Evolutionary conservation across 2,329 filamentous ascomycete genomes (phyloP).

Genomic region (Epicoccum sorghinum): DNA sequence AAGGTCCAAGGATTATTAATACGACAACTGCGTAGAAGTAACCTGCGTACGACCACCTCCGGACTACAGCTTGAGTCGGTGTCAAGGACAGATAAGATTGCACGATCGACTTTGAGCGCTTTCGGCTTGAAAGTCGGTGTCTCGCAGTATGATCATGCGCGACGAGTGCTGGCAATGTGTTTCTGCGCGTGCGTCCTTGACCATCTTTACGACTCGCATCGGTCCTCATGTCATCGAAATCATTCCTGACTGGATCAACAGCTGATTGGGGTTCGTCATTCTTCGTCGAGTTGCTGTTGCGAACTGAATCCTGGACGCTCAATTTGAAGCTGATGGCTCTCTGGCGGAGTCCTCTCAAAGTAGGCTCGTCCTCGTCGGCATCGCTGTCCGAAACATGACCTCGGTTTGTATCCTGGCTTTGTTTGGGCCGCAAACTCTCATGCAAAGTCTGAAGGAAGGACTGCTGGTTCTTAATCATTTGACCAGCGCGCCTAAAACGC

Average conservation of each 20-base stretch:
- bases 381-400: slow-evolving; percentile 49
- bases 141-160: slow-evolving; percentile 29
- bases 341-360: slow-evolving; percentile 25
- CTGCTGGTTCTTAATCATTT: slow-evolving; percentile 51
- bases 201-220: slow-evolving; percentile 5
- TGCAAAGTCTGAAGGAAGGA: slow-evolving; percentile 52
- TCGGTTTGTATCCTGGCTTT: slow-evolving; percentile 26
- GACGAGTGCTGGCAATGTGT: slow-evolving; percentile 40
- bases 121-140: slow-evolving; percentile 30
- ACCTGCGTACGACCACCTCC: slow-evolving; percentile 83
- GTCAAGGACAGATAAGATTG: slow-evolving; percentile 82
- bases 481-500: slow-evolving; percentile 73
- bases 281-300: slow-evolving; percentile 17
- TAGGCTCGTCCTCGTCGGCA: slow-evolving; percentile 52
- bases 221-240: slow-evolving; percentile 17
- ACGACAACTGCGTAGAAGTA: slow-evolving; percentile 76
- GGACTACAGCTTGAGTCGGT: slow-evolving; percentile 72
- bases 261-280: slow-evolving; percentile 37
- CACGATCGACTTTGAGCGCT: slow-evolving; percentile 40
- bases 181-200: slow-evolving; percentile 35
- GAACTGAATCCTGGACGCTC: slow-evolving; percentile 23
- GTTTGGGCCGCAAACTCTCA: slow-evolving; percentile 39
- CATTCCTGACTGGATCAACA: slow-evolving; percentile 32
- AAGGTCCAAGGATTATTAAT: slow-evolving; percentile 69
- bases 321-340: slow-evolving; percentile 36